Conservation (phyloP, 2,329 filamentous ascomycete species). For the Trichoderma arundinaceum region DNA sequence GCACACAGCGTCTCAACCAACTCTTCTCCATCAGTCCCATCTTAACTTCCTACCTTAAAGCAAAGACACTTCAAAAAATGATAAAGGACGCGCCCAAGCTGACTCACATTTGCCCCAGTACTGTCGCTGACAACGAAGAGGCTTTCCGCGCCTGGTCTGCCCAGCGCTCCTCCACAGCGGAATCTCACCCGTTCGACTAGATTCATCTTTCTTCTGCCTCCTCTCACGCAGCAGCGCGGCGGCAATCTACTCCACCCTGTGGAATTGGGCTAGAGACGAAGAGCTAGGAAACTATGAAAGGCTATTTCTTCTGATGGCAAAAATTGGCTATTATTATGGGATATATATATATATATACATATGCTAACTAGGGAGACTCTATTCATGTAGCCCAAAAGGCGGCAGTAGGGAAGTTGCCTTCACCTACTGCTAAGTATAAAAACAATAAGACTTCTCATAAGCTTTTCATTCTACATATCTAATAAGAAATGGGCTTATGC, state of each 20-base stretch:
- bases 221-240: neutral
- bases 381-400: neutral
- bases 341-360: neutral
- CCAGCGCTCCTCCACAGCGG: neutral
- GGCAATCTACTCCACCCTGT: neutral
- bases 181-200: neutral
- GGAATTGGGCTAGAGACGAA: neutral
- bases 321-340: neutral
- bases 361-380: neutral
- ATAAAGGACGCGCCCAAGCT: neutral
- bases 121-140: neutral
- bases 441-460: too few species aligned
- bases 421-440: neutral
- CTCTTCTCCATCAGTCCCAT: too few species aligned
- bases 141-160: neutral
- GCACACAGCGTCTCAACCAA: neutral
- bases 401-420: neutral
- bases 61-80: neutral
- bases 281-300: neutral
- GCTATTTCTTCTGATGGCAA: neutral
- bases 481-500: too few species aligned
- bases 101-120: neutral
- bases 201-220: neutral
- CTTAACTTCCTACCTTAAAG: neutral
- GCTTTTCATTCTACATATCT: too few species aligned